Base-by-base conservation (phyloP, 306 rosid genomes). In the Abrus precatorius region DNA sequence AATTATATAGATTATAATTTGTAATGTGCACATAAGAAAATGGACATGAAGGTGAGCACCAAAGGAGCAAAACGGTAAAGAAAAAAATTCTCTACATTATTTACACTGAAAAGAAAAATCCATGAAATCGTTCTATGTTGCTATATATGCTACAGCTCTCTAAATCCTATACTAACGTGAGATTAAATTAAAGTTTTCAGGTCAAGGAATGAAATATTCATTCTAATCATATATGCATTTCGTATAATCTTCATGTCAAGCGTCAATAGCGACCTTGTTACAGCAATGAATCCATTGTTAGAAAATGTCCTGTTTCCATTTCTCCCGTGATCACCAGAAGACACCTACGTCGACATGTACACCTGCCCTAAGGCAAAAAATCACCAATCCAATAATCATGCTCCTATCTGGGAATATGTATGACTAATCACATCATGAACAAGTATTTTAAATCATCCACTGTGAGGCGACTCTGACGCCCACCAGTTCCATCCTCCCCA, bases 401-500 rank as follows among this genome's bases (percentile, higher is more conserved):
- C 61, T 52, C 54, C 65, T 84, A 72, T 60, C 59, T 54, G 72
- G 66, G 64, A 48, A 47, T 50, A 81, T 81, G 74, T 62, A 73
- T 77, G 69, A 40, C 86, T 81, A 85, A 83, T 96, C 98, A 96
- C 90, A 86, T 92, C 99, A 93, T 96, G 83, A 96, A 96, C 87
- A 96, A 92, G 89, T 96, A 96, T 74, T 93, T 87, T 59, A 96
- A 91, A 84, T 96, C 99, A 55, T 92, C 99, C 60, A 90, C 98
- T 0, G 99, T 96, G 54, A 96, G 93, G 54, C 99, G 99, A 40
- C 89, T 89, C 86, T 96, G 97, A 48, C 90, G 90, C 69, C 88
- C 97, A 9, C 97, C 97, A 14, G 67, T 79, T 90, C 83, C 92
- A 80, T 96, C 98, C 87, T 96, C 99, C 80, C 99, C 99, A 81